phyloP scores from a whole-genome alignment of 495 filamentous ascomycete species.

The Penicillium parvum region DNA sequence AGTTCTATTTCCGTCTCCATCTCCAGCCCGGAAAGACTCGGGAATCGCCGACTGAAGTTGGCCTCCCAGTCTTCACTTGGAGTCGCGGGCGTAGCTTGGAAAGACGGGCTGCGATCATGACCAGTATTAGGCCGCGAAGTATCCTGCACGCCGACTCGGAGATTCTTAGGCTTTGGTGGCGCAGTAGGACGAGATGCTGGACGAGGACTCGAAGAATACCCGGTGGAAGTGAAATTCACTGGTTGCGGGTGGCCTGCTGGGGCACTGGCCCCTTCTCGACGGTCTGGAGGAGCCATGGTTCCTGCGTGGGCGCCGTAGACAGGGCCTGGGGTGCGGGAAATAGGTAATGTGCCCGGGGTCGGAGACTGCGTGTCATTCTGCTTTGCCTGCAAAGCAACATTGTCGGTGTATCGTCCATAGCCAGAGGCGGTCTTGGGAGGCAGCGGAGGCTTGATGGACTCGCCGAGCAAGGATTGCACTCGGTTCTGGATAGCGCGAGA shows the following conservation, averaged over 20 bases:
- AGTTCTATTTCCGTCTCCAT: conserved; percentile 66
- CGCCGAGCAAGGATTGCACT: conserved; percentile 80
- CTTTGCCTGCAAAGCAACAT: conserved; percentile 41
- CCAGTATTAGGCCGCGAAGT: conserved; percentile 19
- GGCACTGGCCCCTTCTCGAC: conserved; percentile 16
- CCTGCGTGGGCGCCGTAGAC: conserved; percentile 16
- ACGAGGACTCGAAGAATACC: conserved; percentile 22
- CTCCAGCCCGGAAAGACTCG: conserved; percentile 73
- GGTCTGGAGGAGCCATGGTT: conserved; percentile 12
- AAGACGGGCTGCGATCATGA: conserved; percentile 19
- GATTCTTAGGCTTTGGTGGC: conserved; percentile 58
- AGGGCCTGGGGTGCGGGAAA: conserved; percentile 20
- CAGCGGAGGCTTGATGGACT: conserved; percentile 57
- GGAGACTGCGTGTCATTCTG: conserved; percentile 17
- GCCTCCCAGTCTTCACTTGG: conserved; percentile 59
- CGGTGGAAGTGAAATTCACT: conserved; percentile 16
- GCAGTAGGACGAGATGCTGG: conserved; percentile 41
- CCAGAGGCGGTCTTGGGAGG: conserved; percentile 75
- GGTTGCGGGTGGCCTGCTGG: conserved; percentile 17
- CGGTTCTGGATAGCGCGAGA: conserved; percentile 85
- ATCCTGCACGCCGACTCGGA: conserved; percentile 42
- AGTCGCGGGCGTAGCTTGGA: conserved; percentile 22
- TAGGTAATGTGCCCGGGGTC: not conserved
- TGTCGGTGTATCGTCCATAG: conserved; percentile 79
- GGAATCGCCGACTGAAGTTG: conserved; percentile 78